Evolutionary conservation across 805 yeast species (phyloP).

Genomic region (Debaryomyces maramus): DNA sequence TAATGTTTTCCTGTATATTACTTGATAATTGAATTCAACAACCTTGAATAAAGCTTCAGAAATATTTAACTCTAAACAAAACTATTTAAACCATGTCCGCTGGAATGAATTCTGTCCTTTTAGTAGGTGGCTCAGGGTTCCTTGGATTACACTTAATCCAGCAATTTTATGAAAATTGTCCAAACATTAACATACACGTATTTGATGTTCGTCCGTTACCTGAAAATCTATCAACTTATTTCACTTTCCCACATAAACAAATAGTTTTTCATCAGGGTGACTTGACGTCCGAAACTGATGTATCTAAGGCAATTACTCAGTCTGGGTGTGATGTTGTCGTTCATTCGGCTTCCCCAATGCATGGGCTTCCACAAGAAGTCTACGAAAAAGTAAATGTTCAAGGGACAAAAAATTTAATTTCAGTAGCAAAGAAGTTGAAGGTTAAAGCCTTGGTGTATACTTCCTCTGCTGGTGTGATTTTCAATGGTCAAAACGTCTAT

Average conservation of each 20-base stretch:
- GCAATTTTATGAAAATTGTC: conserved; percentile 66
- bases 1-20: too few species aligned
- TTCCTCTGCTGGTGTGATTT: conserved; percentile 95
- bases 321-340: conserved; percentile 75
- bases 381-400: conserved; percentile 88
- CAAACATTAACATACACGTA: conserved; percentile 75
- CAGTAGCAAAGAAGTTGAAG: conserved; percentile 53
- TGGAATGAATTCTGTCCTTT: conserved; percentile 56
- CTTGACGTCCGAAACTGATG: conserved; percentile 71
- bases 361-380: conserved; percentile 77
- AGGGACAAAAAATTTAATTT: conserved; percentile 78
- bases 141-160: conserved; percentile 89
- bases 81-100: conserved; percentile 6
- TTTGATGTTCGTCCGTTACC: conserved; percentile 92
- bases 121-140: conserved; percentile 96
- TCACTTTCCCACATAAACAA: conserved; percentile 64
- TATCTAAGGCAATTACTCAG: conserved; percentile 56
- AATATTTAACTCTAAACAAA: too few species aligned
- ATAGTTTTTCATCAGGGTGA: conserved; percentile 78
- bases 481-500: conserved; percentile 88
- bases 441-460: conserved; percentile 84
- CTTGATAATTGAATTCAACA: too few species aligned
- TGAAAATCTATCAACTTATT: conserved; percentile 63
- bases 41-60: too few species aligned
- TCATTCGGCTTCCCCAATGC: conserved; percentile 96